Percentiles rank a stretch among this genome's conserved stretches.
Conservation (phyloP, 352 stramenopile species). For the Phytopythium kandeliae region DNA sequence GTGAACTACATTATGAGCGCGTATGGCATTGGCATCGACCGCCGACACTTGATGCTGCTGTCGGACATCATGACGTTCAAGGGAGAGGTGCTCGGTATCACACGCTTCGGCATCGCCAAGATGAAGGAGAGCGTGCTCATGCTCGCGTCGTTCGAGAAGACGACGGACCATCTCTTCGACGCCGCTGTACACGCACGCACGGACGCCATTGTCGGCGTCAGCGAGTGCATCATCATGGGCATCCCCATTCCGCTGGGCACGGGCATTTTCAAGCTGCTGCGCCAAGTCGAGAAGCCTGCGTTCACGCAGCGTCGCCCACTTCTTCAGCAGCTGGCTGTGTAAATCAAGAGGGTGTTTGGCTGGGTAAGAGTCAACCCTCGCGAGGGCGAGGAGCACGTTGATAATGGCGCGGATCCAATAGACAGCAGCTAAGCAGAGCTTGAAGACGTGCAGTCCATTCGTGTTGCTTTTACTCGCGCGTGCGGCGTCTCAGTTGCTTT, state of each 20-base stretch:
- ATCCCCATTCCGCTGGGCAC: constrained; percentile 98
- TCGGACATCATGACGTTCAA: constrained; percentile 99
- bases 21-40: constrained; percentile 99
- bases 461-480: no score
- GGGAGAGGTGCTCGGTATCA: constrained; percentile 85
- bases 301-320: constrained; percentile 61
- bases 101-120: constrained; percentile 98
- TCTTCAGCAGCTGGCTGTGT: constrained; percentile 12
- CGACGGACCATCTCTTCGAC: constrained; percentile 99
- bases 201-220: constrained; percentile 98
- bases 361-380: no score
- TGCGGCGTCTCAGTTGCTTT: no score
- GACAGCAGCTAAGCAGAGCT: background rate
- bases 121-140: constrained; percentile 99
- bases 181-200: constrained; percentile 97
- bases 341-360: background rate
- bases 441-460: no score
- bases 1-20: constrained; percentile 99
- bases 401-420: background rate
- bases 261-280: constrained; percentile 96
- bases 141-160: constrained; percentile 99
- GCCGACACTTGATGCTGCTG: constrained; percentile 97
- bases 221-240: constrained; percentile 99
- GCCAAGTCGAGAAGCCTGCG: constrained; percentile 70
- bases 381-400: no score